Conservation (phyloP, 495 filamentous ascomycete genomes). For the Hypomontagnella monticulosa region DNA sequence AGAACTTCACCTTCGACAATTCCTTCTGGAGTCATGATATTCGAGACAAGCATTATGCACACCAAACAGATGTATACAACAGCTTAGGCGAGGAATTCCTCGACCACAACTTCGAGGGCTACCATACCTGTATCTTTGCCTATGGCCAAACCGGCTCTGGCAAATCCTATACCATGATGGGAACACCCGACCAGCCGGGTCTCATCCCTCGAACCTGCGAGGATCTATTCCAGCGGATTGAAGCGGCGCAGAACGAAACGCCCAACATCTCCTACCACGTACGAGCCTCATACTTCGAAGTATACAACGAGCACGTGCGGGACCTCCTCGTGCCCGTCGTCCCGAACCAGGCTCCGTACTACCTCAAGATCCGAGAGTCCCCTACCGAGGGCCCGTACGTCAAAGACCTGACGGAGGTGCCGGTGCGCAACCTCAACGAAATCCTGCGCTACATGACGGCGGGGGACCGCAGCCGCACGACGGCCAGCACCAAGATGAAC, state of each 20-base stretch:
- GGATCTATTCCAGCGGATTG: constrained; percentile 95
- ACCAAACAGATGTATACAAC: constrained; percentile 93
- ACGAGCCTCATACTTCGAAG: constrained; percentile 97
- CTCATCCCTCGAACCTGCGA: constrained; percentile 97
- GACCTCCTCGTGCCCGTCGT: constrained; percentile 86
- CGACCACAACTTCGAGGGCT: constrained; percentile 99
- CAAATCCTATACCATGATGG: constrained; percentile 99
- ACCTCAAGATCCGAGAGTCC: constrained; percentile 97
- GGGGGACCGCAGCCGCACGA: constrained; percentile 87
- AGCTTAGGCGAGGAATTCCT: constrained; percentile 94
- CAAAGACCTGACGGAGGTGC: constrained; percentile 92
- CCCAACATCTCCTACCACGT: constrained; percentile 95
- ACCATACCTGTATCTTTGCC: constrained; percentile 98
- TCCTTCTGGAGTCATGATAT: constrained; percentile 94
- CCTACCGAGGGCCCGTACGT: constrained; percentile 97
- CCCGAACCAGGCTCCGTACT: constrained; percentile 77
- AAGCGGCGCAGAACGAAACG: constrained; percentile 73
- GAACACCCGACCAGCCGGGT: constrained; percentile 81
- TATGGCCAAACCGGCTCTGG: constrained; percentile 98
- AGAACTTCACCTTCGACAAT: constrained; percentile 94
- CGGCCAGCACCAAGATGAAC: constrained; percentile 99
- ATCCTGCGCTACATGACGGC: constrained; percentile 89
- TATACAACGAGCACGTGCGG: constrained; percentile 99
- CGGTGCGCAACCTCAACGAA: constrained; percentile 82
- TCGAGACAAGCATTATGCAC: constrained; percentile 66